Base-by-base conservation (phyloP, 2,329 filamentous ascomycete genomes). In the Falciphora oryzae region DNA sequence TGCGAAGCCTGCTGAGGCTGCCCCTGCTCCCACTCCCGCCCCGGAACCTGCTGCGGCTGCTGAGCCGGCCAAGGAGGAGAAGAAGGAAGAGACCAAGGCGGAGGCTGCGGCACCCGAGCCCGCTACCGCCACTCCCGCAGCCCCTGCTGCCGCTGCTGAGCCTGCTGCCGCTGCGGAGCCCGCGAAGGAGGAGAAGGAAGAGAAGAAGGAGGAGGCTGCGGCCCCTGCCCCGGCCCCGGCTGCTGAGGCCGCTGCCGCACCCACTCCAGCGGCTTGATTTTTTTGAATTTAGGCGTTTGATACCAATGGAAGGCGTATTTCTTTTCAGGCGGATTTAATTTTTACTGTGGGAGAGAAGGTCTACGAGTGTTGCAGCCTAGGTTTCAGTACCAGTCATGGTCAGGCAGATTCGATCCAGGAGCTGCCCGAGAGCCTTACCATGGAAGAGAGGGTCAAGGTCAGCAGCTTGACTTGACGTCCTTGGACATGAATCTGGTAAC, bases 41-140 rank as follows among this genome's bases (percentile, higher is more conserved):
- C 27, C 27, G 25, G 44, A 35, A n/a, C 32, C 59, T 16, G 35
- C n/a, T 8, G 31, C 35, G 14, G n/a, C 59, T 50, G 35, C 22
- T 44, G n/a, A 32, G 7, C 32, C 29, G 28, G 32, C 59, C 35
- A 56, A 28, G 31, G 13, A 38, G 35, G 35, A 38, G 14, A 29
- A 29, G 29, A 29, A 29, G 29, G 3, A 29, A 29, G 35, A 38
- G 35, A 14, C 56, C 56, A 28, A 25, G 27, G 56, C 27, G 3
- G 27, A 57, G 59, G 62, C 61, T 32, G 50, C 62, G 22, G 62
- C 61, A 27, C 27, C 35, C 35, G 35, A 38, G 35, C 35, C 35
- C 35, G 35, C 35, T 38, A 18, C 63, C 29, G 25, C 63, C 57
- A 29, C 57, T 5, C 16, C 63, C 6, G 57, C 28, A 7, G 35